Evolutionary conservation across 331 rosid species (phyloP).

Genomic region (Pyrus hybrid): DNA sequence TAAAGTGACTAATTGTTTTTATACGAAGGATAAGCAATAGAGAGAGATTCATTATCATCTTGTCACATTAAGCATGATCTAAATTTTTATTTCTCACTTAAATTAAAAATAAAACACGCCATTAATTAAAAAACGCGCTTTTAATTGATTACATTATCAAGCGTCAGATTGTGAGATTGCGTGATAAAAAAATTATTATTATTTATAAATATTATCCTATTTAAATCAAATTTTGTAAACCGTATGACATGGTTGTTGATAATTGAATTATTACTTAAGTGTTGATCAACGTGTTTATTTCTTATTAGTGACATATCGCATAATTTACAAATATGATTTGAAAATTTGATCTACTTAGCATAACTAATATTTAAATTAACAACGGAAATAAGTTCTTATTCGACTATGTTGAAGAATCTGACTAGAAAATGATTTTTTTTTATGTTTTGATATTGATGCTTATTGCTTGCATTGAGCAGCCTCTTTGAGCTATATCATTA

Average conservation of each 20-base stretch:
- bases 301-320: no score
- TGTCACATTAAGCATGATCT: background rate
- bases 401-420: background rate
- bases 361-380: background rate
- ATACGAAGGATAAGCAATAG: background rate
- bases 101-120: no score
- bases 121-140: no score
- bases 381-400: background rate
- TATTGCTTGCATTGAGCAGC: background rate
- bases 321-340: no score
- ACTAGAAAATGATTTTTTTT: background rate
- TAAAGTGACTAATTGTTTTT: background rate
- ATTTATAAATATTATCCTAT: no score
- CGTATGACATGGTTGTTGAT: no score
- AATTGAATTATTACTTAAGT: no score
- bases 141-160: background rate
- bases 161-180: background rate
- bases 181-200: background rate
- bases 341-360: no score
- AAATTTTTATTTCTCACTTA: background rate
- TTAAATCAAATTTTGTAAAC: no score
- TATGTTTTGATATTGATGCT: background rate
- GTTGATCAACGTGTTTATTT: no score
- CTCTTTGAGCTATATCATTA: background rate
- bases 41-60: background rate